Evolutionary conservation across 768 basidiomycete species (phyloP).

Genomic region (Mycena pura): DNA sequence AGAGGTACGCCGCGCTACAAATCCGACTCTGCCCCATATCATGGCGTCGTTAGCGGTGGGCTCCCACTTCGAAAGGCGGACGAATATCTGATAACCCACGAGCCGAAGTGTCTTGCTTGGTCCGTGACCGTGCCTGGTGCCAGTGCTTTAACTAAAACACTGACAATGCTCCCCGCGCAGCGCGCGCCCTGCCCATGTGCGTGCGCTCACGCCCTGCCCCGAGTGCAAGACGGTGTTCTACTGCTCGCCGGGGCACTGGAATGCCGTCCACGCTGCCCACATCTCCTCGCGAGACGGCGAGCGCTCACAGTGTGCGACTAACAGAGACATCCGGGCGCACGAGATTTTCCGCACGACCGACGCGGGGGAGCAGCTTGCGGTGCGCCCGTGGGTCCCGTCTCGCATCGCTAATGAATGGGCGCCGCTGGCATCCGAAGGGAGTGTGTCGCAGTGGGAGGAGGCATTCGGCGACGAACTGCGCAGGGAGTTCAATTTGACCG

Average conservation of each 20-base stretch:
- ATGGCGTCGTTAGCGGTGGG: neutral
- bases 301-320: slow-evolving; percentile 35
- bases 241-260: slow-evolving; percentile 35
- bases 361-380: neutral
- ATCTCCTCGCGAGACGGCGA: slow-evolving; percentile 29
- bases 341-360: slow-evolving; percentile 12
- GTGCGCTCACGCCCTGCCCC: slow-evolving; percentile 33
- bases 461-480: slow-evolving; percentile 32
- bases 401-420: slow-evolving; percentile 33
- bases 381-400: slow-evolving; percentile 39
- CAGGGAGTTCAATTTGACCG: neutral
- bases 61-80: neutral
- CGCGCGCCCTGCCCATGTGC: slow-evolving; percentile 32
- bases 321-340: slow-evolving; percentile 29
- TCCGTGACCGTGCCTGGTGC: neutral
- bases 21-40: neutral
- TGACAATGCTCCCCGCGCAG: slow-evolving; percentile 13
- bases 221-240: slow-evolving; percentile 34
- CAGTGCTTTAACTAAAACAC: neutral
- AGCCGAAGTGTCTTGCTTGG: neutral
- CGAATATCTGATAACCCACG: neutral
- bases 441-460: slow-evolving; percentile 32
- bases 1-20: neutral
- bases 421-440: slow-evolving; percentile 34
- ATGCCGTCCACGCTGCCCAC: slow-evolving; percentile 27